Base-by-base conservation (phyloP, 495 filamentous ascomycete species). In the Aspergillus funiculosus region DNA sequence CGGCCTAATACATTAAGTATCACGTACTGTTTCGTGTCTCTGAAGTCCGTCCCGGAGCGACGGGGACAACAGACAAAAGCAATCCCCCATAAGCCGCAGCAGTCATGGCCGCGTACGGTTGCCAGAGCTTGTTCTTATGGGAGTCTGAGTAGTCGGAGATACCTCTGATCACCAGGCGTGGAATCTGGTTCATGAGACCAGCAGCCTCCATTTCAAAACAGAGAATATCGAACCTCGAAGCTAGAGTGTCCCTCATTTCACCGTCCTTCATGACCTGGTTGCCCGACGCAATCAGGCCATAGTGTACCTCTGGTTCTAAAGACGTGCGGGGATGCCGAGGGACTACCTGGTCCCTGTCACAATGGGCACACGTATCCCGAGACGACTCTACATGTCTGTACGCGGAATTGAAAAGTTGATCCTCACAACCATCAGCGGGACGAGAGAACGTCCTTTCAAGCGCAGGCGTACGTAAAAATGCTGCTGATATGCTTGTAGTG, bases 71-170 rank as follows among this genome's bases (percentile, higher is more conserved):
- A 5, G 34, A 39, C 5, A 46, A 11, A 15, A 46, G 30, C 17
- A 46, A 6, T 17, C n/a, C 27, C 10, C 30, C 6, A 37, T 36
- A 46, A 2, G 43, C 30, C 17, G 43, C 43, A 4, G 43, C 43
- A 8, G 43, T 46, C 17, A 37, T 6, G 5, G 43, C 43, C 7
- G 43, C 17, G 26, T 53, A 44, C 11, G 26, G 43, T 29, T 37
- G 25, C 37, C 29, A 39, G 14, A 11, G 1, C 17, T 46, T 46
- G 20, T 40, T 48, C 30, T 39, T 55, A 11, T 26, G 46, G 41
- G 52, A 18, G 38, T 51, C 28, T 20, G 34, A 29, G 30, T 50
- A 35, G 59, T 43, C 43, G 15, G 30, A 46, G 28, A 46, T 46
- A 14, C 43, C 43, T 7, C 43, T 18, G n/a, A 46, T 19, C 19